phyloP scores from a whole-genome alignment of 805 yeast genomes.

The Metschnikowia continentalis region DNA sequence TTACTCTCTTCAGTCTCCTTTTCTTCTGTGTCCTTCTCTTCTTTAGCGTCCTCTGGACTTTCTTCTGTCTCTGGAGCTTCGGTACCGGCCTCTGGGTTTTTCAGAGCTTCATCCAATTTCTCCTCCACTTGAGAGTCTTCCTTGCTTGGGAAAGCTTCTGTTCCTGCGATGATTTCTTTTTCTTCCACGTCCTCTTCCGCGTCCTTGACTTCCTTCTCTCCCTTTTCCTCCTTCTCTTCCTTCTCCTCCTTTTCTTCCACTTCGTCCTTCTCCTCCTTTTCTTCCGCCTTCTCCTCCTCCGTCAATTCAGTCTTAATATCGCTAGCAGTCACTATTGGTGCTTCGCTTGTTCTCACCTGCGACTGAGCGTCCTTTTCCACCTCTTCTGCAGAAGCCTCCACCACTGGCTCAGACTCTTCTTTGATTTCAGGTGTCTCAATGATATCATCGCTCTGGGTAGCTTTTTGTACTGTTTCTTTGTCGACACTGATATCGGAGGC shows the following conservation, averaged over 20 bases:
- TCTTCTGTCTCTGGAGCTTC: neutral
- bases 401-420: neutral
- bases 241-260: constrained; percentile 7
- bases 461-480: neutral
- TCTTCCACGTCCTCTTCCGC: neutral
- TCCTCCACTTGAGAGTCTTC: neutral
- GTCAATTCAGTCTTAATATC: neutral
- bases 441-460: neutral
- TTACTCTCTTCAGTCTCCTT: neutral
- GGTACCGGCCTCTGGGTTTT: neutral
- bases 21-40: neutral
- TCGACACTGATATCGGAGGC: constrained; percentile 6
- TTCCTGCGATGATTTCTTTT: neutral
- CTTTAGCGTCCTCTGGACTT: neutral
- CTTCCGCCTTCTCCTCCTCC: neutral
- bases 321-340: neutral
- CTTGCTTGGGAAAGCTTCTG: neutral
- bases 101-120: neutral
- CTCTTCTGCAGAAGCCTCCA: constrained; percentile 10
- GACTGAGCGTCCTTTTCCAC: constrained; percentile 18
- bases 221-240: constrained; percentile 4
- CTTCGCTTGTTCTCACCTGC: constrained; percentile 10
- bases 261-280: constrained; percentile 4
- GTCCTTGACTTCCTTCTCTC: neutral
- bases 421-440: neutral